Conservation (phyloP, 108 stramenopile species). For the Cyclostephanos tholiformis region DNA sequence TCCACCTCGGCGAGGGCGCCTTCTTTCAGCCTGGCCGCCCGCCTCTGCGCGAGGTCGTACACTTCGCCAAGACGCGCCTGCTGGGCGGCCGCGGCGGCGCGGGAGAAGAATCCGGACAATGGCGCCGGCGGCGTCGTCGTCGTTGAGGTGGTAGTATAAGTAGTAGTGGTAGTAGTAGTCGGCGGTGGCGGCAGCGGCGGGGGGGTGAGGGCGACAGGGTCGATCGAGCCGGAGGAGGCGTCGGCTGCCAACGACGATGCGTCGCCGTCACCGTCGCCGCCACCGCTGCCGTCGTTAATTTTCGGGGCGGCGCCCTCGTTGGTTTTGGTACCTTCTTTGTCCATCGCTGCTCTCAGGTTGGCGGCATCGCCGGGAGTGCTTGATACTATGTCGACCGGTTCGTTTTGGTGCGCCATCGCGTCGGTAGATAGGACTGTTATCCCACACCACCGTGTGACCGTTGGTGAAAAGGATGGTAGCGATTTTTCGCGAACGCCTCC, state of each 20-base stretch:
- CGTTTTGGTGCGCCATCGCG: too few relatives aligned
- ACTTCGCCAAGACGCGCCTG: slow-evolving; percentile 20
- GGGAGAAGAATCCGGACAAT: slow-evolving; percentile 26
- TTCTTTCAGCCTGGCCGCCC: slow-evolving; percentile 12
- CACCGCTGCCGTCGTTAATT: background rate
- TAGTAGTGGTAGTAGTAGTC: background rate
- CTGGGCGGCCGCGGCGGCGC: slow-evolving; percentile 14
- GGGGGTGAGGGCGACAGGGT: background rate
- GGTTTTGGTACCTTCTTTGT: too few relatives aligned
- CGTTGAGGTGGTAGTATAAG: background rate
- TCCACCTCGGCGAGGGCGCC: slow-evolving; percentile 22
- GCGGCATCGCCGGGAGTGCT: too few relatives aligned
- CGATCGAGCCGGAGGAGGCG: background rate
- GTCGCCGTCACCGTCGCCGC: background rate
- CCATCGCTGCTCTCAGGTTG: too few relatives aligned
- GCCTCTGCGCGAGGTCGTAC: slow-evolving; percentile 28
- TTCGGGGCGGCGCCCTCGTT: background rate
- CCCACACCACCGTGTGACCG: too few relatives aligned
- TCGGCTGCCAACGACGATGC: background rate
- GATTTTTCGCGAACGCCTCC: too few relatives aligned
- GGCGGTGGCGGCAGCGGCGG: background rate
- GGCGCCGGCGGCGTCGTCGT: background rate
- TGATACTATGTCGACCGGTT: too few relatives aligned
- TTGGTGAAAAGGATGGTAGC: too few relatives aligned
- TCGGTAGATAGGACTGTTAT: too few relatives aligned